phyloP scores from a whole-genome alignment of 1,139 yeast genomes.

The Scheffersomyces segobiensis region DNA sequence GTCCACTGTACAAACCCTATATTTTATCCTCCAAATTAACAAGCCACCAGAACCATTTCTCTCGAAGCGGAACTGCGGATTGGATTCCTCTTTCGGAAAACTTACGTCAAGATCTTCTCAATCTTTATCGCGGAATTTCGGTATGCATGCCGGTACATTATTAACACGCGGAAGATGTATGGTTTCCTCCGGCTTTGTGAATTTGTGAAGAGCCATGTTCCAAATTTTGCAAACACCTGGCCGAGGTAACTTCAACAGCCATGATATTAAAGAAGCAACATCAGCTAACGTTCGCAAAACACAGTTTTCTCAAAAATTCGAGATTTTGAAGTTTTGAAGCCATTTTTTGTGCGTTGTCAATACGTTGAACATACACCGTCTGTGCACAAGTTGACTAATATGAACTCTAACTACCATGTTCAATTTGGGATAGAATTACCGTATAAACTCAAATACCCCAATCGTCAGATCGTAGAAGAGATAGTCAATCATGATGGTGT shows the following conservation, averaged over 20 bases:
- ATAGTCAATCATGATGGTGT: constrained; percentile 12
- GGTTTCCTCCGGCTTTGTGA: neutral
- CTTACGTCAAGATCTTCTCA: neutral
- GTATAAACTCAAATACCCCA: constrained; percentile 9
- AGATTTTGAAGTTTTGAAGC: neutral
- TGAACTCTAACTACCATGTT: neutral
- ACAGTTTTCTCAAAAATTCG: neutral
- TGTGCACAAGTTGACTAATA: neutral
- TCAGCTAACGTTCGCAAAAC: neutral
- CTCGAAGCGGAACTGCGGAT: neutral
- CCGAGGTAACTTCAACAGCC: neutral
- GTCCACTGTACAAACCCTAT: neutral
- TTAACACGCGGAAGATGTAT: neutral
- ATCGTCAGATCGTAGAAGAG: constrained; percentile 3
- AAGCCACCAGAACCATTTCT: neutral
- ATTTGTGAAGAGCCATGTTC: neutral
- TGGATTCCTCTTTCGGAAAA: neutral
- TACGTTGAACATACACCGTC: neutral
- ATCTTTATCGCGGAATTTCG: neutral
- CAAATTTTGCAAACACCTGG: neutral
- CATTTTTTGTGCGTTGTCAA: neutral
- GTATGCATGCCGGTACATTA: neutral
- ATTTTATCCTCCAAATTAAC: neutral
- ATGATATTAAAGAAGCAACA: neutral
- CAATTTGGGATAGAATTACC: constrained; percentile 11